Base-by-base conservation (phyloP, 148 eudicot genomes). In the Rhododendron ferrugineum region DNA sequence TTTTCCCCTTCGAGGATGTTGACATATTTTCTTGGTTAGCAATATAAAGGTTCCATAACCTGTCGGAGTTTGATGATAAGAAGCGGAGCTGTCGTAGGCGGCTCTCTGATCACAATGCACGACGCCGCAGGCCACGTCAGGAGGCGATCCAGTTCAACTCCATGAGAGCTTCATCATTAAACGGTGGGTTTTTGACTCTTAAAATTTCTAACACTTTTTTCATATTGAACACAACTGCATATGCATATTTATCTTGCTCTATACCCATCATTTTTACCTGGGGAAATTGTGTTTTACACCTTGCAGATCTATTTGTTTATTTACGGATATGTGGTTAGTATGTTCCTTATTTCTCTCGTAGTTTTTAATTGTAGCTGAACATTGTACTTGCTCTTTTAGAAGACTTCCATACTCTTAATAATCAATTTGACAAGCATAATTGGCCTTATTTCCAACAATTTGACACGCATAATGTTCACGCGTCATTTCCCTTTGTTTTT, bases 41-140 rank as follows among this genome's bases (percentile, higher is more conserved):
- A 20, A 20, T 82, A 28, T 76, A 88, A 89, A 95, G 98, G 93
- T 95, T 95, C 91, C 98, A 95, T 84, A 80, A 88, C 84, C 82
- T 94, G 87, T 82, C 91, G 26, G 98, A 94, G 70, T 95, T 95
- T 90, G 98, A 95, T 88, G 95, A 95, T 26, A 93, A 89, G 88
- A 95, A 95, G 91, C 89, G 97, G 84, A 95, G 98, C 90, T 95
- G 98, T 84, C 92, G 98, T n/a, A 93, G 89, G 88, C 91, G 97
- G 81, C 97, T 95, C 64, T 92, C 95, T 83, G 97, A 94, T 88
- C 98, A 95, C 82, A 95, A 95, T 90, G 95, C 98, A 76, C 88
- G 98, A 28, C 97, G 98, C 79, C 89, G 98, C 85, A 95, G 92
- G 81, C 98, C 97, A 75, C 95, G 87, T 84, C 93, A 92, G 56